A percentile compares a stretch with the other conserved stretches of the same genome.
phyloP scores from a whole-genome alignment of 257 asterid genomes.

The Apocynum venetum region DNA sequence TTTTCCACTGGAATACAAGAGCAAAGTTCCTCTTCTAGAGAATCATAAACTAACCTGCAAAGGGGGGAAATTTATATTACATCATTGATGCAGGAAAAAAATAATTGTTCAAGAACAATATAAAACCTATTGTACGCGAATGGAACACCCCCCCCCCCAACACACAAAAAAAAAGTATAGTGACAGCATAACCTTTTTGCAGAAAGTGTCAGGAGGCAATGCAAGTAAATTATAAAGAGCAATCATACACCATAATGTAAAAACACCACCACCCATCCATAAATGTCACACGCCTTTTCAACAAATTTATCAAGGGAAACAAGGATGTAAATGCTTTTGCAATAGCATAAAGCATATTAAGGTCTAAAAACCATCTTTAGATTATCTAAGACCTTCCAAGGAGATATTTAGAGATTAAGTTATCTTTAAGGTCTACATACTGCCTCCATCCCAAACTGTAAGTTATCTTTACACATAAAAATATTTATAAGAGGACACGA shows the following conservation, averaged over 20 bases:
- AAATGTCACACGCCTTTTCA: neutral
- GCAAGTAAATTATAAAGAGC: too few relatives aligned
- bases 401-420: neutral
- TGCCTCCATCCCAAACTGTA: too few relatives aligned
- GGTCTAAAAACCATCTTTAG: neutral
- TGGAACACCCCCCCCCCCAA: neutral
- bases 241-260: neutral
- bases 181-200: neutral
- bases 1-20: conserved; percentile 36
- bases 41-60: conserved; percentile 47
- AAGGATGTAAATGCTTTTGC: neutral
- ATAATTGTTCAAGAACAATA: neutral
- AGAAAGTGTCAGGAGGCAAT: neutral
- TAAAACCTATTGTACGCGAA: neutral
- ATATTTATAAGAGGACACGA: too few relatives aligned
- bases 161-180: too few relatives aligned
- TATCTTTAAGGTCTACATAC: too few relatives aligned
- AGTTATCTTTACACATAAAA: too few relatives aligned
- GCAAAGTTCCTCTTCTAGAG: conserved; percentile 61
- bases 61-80: conserved; percentile 9
- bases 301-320: neutral
- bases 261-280: neutral
- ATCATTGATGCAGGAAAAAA: conserved; percentile 7
- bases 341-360: neutral
- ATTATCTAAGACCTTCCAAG: neutral